These are phyloP conservation scores for Dichomitus squalens DNA, from an alignment of 1,284 basidiomycete genomes.

Conservation along the genomic window DNA sequence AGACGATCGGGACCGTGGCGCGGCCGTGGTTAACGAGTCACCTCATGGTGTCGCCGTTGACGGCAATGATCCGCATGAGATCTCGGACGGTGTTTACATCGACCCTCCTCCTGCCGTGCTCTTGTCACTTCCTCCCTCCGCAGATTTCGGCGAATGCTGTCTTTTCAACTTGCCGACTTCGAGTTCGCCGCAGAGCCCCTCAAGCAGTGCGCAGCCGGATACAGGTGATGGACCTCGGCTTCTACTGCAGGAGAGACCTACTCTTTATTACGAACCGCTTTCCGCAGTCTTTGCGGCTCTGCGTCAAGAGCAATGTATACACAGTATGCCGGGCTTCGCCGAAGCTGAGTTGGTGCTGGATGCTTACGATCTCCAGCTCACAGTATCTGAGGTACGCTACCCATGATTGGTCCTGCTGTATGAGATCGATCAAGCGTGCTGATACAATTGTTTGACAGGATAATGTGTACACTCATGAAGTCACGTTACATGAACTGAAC, in stretches of 20 bases:
- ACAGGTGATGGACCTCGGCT: conserved; percentile 28
- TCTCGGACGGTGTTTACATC: conserved; percentile 70
- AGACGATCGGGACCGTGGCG: background rate
- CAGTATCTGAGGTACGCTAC: conserved; percentile 61
- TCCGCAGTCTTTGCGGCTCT: conserved; percentile 68
- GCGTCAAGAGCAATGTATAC: conserved; percentile 57
- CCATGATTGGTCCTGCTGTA: background rate
- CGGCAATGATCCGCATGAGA: conserved; percentile 57
- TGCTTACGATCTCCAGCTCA: conserved; percentile 65
- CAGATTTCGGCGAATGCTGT: conserved; percentile 46
- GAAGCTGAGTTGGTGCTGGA: conserved; percentile 69
- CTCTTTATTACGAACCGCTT: conserved; percentile 74
- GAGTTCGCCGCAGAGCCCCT: conserved; percentile 31
- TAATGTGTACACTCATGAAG: conserved; percentile 70
- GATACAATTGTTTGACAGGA: conserved; percentile 49
- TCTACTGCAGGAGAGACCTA: conserved; percentile 61
- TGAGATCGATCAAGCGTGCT: background rate
- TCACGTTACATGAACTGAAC: conserved; percentile 73
- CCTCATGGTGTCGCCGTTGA: conserved; percentile 12
- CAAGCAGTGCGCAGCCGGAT: conserved; percentile 19
- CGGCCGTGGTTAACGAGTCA: background rate
- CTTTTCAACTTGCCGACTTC: conserved; percentile 59
- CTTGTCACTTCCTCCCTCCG: conserved; percentile 47
- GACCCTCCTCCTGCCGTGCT: conserved; percentile 76
- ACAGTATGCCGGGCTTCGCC: conserved; percentile 45